A percentile compares a stretch with the other conserved stretches of the same genome.
Conservation (phyloP, 2,329 filamentous ascomycete species). For the Xylariales sp. region DNA sequence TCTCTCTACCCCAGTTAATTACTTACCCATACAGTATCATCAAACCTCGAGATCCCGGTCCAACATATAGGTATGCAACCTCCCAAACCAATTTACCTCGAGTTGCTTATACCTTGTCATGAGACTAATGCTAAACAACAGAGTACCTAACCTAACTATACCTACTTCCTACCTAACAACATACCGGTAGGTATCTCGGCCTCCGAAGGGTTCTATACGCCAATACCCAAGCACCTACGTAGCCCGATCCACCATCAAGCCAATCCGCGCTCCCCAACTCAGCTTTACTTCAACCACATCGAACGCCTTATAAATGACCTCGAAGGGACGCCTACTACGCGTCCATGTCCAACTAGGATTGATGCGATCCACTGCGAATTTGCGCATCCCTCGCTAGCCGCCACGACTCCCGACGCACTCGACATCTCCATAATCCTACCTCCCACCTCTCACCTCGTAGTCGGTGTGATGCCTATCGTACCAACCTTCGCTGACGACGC, state of each 20-base stretch:
- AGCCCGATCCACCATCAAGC: constrained; percentile 23
- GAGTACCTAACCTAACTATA: background rate
- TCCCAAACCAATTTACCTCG: constrained; percentile 4
- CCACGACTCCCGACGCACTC: constrained; percentile 16
- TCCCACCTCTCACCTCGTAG: background rate
- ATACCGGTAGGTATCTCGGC: no score
- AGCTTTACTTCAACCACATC: background rate
- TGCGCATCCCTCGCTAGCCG: constrained; percentile 33
- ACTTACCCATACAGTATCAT: background rate
- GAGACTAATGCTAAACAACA: background rate
- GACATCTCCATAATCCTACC: constrained; percentile 11
- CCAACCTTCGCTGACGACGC: constrained; percentile 32
- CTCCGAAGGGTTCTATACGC: no score
- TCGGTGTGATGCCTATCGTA: constrained; percentile 38
- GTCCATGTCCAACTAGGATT: constrained; percentile 33
- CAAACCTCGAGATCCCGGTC: constrained; percentile 6
- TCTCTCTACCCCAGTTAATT: no score
- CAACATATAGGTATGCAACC: background rate
- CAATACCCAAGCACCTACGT: background rate
- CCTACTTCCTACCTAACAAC: no score
- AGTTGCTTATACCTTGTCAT: background rate
- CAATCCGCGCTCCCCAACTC: constrained; percentile 11
- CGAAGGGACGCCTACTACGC: constrained; percentile 25
- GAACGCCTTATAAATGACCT: constrained; percentile 29
- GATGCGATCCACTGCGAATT: constrained; percentile 33